Base-by-base conservation (phyloP, 495 filamentous ascomycete species). In the Cercophora samala region DNA sequence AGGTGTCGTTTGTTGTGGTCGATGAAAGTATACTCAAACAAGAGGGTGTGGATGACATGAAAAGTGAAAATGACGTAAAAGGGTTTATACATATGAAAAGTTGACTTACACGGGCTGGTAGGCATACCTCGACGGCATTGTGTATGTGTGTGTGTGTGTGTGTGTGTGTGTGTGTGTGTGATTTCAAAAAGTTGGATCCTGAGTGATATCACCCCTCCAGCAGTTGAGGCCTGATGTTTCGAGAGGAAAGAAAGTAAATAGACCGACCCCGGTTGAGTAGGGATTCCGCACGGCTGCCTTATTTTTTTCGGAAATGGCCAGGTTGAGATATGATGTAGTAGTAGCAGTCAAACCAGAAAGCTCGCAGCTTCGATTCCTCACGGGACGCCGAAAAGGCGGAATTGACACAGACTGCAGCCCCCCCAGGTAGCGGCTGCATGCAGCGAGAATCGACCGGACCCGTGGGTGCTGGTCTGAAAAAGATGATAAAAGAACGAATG, bases 41-140 rank as follows among this genome's bases (percentile, higher is more conserved):
- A 29, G 8, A 0, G 26, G n/a, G n/a, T n/a, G 26, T 29, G 26
- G 26, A 5, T 29, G 26, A 52, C n/a, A 65, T 52, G 0, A 46
- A 32, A 37, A 5, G 26, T 29, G n/a, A 29, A 29, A 32, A 60
- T 25, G 13, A 21, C 13, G 22, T 53, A 46, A 9, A 21, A 51
- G 6, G n/a, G 25, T n/a, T n/a, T n/a, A 24, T 13, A 25, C 55
- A 64, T 56, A 63, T 24, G 58, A 51, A 58, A 60, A 24, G 15
- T 53, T 29, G 63, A 32, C 74, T 75, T 68, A 76, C 74, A 64
- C 73, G 70, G 74, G 74, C 65, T 75, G 74, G 52, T 68, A 75
- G 53, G 59, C 66, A 64, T 66, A 73, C 65, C 61, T 74, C 25
- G 72, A 66, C 69, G 69, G 69, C 74, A 76, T 76, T 54, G 69